Evolutionary conservation across 176 grass and related monocot genomes (phyloP), one percentile per base, ranked within the genome.

Genomic region (Tuctoria greenei): DNA sequence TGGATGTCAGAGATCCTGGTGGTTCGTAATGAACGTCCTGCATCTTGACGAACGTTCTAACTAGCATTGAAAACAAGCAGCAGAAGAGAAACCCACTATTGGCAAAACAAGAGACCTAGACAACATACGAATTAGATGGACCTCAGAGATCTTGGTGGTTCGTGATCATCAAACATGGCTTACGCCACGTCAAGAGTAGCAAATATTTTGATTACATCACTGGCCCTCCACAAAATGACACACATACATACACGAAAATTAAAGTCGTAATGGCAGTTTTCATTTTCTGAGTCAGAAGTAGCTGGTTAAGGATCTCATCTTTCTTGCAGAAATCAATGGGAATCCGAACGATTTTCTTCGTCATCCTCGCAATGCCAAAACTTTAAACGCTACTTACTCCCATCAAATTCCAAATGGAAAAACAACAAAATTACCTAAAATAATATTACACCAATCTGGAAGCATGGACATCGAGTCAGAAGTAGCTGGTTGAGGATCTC

Each of bases 91-190:
- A 18, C 31, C 31, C 4, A 5, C 16, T 4, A 18, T 51, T 51
- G 3, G 14, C 0, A 55, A 2, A 56, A 10, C 0, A 11, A 56
- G 52, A 56, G 24, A 56, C 7, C 8, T 0, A 24, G 31, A 40
- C 5, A 20, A 7, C 0, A 2, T 18, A 49, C 3, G 15, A 17
- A 35, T n/a, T 38, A 38, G 6, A 2, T 55, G 7, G 23, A 57
- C 83, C 83, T 90, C 87, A 86, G 87, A 90, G 79, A 90, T 90
- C 87, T 90, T 90, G 87, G 87, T 86, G 83, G 83, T 58, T 82
- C 4, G 46, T 74, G 79, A 27, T 90, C 79, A 86, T 90, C 87
- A 82, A n/a, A 10, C 50, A n/a, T 31, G 46, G 12, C 10, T 54
- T 0, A 2, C 1, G 24, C 31, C 87, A 54, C 78, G 79, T 86